Percentiles rank a stretch among this genome's conserved stretches.
Evolutionary conservation across 257 asterid genomes (phyloP).

Genomic region (Sherardia arvensis): DNA sequence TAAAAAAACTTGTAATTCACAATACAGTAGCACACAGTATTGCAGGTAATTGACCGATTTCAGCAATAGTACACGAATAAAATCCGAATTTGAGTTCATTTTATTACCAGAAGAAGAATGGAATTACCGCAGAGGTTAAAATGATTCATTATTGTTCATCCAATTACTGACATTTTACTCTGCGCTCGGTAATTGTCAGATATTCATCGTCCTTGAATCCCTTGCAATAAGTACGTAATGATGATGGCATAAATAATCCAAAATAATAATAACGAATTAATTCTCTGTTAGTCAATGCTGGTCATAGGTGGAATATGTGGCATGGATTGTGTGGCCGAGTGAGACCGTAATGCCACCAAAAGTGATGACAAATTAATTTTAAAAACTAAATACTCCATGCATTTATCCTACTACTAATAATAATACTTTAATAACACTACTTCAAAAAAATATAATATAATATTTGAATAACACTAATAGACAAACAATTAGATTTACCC

Average conservation of each 20-base stretch:
- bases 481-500: not conserved
- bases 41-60: no score
- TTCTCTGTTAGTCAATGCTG: not conserved
- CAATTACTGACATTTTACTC: no score
- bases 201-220: not conserved
- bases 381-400: not conserved
- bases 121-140: no score
- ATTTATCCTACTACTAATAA: not conserved
- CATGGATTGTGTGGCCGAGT: not conserved
- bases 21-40: no score
- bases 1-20: no score
- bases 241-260: not conserved
- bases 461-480: not conserved
- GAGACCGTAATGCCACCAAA: not conserved
- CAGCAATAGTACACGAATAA: no score
- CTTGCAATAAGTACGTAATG: conserved; percentile 1
- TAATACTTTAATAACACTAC: not conserved
- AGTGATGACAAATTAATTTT: not conserved
- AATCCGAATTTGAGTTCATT: no score
- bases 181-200: not conserved
- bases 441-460: no score
- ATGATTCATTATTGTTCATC: no score
- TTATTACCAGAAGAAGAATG: no score
- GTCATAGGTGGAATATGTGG: not conserved
- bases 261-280: not conserved